Evolutionary conservation across 2,329 filamentous ascomycete species (phyloP).

Genomic region (Ascosphaera apis): DNA sequence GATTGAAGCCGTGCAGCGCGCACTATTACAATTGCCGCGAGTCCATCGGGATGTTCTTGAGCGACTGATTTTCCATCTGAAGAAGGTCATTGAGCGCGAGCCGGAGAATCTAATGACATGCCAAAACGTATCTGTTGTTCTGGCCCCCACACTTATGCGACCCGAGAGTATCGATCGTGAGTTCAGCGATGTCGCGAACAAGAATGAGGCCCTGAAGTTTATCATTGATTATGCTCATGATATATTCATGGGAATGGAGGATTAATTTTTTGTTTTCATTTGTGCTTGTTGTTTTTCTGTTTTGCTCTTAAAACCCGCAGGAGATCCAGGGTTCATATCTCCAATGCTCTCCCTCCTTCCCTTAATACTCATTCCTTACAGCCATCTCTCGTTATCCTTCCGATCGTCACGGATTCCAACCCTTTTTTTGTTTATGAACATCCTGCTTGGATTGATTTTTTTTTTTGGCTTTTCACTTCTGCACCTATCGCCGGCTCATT

Average conservation of each 20-base stretch:
- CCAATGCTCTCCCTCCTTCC: not conserved
- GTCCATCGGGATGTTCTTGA: conserved; percentile 76
- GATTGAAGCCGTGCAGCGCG: conserved; percentile 45
- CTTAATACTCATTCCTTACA: conserved; percentile 1
- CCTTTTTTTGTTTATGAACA: too few relatives aligned
- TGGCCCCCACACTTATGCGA: conserved; percentile 93
- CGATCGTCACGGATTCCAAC: too few relatives aligned
- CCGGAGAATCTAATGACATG: conserved; percentile 88
- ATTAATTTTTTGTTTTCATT: conserved; percentile 4
- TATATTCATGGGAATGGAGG: conserved; percentile 38
- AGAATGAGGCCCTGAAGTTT: conserved; percentile 80
- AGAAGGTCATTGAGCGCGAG: conserved; percentile 61
- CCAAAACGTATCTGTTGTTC: conserved; percentile 88
- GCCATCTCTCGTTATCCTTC: conserved; percentile 2
- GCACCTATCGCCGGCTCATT: too few relatives aligned
- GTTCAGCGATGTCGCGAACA: conserved; percentile 86
- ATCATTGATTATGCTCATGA: conserved; percentile 72
- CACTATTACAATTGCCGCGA: conserved; percentile 56
- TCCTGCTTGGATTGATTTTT: too few relatives aligned
- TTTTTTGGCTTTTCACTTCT: too few relatives aligned
- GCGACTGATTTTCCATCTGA: conserved; percentile 83
- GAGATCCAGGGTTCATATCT: not conserved
- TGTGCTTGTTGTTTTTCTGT: not conserved
- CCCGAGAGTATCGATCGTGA: conserved; percentile 75
- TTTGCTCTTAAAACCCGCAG: not conserved